Base-by-base conservation (phyloP, 805 yeast genomes). In the Naumovozyma baii region DNA sequence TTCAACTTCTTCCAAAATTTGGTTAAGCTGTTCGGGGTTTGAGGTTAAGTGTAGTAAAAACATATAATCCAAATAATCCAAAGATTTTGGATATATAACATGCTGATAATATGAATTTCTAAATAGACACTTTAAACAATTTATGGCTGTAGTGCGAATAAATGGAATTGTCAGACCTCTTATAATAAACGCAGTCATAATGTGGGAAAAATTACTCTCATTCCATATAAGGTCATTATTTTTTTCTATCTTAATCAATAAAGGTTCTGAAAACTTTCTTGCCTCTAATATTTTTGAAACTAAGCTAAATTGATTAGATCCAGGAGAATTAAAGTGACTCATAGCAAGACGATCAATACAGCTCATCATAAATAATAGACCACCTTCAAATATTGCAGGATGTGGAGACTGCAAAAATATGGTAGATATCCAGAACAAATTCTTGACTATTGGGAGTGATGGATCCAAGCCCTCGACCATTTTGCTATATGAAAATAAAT, bases 91-190 rank as follows among this genome's bases (percentile, higher is more conserved):
- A n/a, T 48, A 40, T 5, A 42, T 34, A 10, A 39, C 22, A 15
- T 56, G 64, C 34, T 68, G 70, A 22, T 48, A 50, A 41, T 64
- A 68, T 44, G 78, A 61, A 15, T 67, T 59, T 17, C 61, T 60
- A 51, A 74, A 69, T 18, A 74, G 55, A 0, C 58, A 51, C 36
- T 63, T 64, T 48, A 80, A 50, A 18, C 73, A 64, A 1, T 59
- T 62, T 26, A 74, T 51, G 0, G 83, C 71, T 2, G 68, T 61
- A 8, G 67, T 69, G 41, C 70, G 72, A 16, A 79, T 66, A 40
- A 73, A 76, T 5, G 85, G 76, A 7, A 75, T 59, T 29, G 73
- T 70, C 31, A 80, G 56, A 0, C 88, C 90, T 50, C 72, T 77
- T 3, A 73, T 63, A 15, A 74, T 58, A 16, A 72, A 51, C 33